Percentiles rank a stretch among this genome's conserved stretches.
Evolutionary conservation across 805 yeast genomes (phyloP).

Genomic region (Saccharomycopsis fodiens): DNA sequence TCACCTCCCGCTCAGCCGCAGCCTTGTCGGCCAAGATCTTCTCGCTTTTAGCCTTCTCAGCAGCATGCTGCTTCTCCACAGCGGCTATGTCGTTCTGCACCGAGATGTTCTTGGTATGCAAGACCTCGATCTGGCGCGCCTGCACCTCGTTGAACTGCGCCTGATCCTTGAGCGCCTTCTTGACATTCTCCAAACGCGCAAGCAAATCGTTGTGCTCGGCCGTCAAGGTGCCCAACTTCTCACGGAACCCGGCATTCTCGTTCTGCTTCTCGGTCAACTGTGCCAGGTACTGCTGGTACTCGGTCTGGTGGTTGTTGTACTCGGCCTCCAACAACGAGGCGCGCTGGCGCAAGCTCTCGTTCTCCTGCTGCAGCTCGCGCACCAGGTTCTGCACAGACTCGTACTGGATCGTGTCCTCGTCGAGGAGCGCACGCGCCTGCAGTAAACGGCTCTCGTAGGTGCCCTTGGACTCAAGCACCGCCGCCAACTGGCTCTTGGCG

Average conservation of each 20-base stretch:
- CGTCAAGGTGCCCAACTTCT: slow-evolving; percentile 56
- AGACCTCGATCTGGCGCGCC: slow-evolving; percentile 60
- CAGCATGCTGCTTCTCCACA: slow-evolving; percentile 34
- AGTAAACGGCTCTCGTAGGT: slow-evolving; percentile 68
- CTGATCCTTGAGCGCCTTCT: slow-evolving; percentile 52
- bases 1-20: slow-evolving; percentile 31
- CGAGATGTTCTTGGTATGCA: slow-evolving; percentile 41
- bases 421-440: slow-evolving; percentile 61
- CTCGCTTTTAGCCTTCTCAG: slow-evolving; percentile 32
- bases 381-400: slow-evolving; percentile 61
- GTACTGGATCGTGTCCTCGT: slow-evolving; percentile 70
- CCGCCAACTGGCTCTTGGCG: slow-evolving; percentile 72
- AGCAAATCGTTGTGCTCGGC: slow-evolving; percentile 57
- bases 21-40: slow-evolving; percentile 32
- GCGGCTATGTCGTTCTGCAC: slow-evolving; percentile 36
- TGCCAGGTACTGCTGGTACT: slow-evolving; percentile 52
- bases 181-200: slow-evolving; percentile 43
- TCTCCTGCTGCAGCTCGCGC: slow-evolving; percentile 53
- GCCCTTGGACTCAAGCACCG: slow-evolving; percentile 55
- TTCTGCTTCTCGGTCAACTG: slow-evolving; percentile 62
- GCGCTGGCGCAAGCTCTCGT: slow-evolving; percentile 63
- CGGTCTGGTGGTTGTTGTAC: slow-evolving; percentile 59
- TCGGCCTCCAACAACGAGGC: slow-evolving; percentile 73
- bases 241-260: slow-evolving; percentile 57
- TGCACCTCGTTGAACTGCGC: slow-evolving; percentile 57